Evolutionary conservation across 2,329 filamentous ascomycete genomes (phyloP), one percentile per base, ranked within the genome.

Genomic region (Aureobasidium sp.): DNA sequence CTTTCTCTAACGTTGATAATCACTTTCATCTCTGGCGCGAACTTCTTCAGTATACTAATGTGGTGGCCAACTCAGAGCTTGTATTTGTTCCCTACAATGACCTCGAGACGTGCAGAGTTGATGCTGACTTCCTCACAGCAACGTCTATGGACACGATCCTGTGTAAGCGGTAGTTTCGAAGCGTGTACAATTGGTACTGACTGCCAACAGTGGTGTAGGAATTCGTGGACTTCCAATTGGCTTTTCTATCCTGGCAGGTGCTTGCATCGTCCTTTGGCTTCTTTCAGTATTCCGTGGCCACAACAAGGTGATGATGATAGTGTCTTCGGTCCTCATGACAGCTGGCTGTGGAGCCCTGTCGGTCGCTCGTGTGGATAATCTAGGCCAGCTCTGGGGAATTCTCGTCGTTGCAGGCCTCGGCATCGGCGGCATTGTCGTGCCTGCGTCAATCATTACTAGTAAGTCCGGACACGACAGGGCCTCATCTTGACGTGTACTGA

Each of bases 401-500:
- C 76, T 88, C n/a, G 74, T 83, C 15, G 69, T 88, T 5, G 84
- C 85, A 1, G 82, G 84, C 5, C 71, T 88, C 2, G 87, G 87
- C 7, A 84, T 88, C 5, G 87, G 86, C 7, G 86, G 84, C 1
- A 86, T 89, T 56, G 82, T 88, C 17, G 83, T 89, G 5, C 87
- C 86, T 0, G 82, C 84, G 0, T 85, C 83, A 1, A 86, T 88
- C 66, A 86, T 89, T 62, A 84, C 62, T 5, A 69, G 52, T 56
- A 56, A 44, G 52, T 56, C 13, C 66, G 32, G 65, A 67, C 2
- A 37, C 9, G 27, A 13, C 4, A 5, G 20, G 42, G 13, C 4
- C 23, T 8, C 2, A 5, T 3, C 15, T 27, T 27, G 42, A 46
- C 42, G 42, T 15, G 2, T 46, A 5, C 42, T 46, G n/a, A 46